Conservation (phyloP, 2,329 filamentous ascomycete species). For the Keithomyces neogunnii region DNA sequence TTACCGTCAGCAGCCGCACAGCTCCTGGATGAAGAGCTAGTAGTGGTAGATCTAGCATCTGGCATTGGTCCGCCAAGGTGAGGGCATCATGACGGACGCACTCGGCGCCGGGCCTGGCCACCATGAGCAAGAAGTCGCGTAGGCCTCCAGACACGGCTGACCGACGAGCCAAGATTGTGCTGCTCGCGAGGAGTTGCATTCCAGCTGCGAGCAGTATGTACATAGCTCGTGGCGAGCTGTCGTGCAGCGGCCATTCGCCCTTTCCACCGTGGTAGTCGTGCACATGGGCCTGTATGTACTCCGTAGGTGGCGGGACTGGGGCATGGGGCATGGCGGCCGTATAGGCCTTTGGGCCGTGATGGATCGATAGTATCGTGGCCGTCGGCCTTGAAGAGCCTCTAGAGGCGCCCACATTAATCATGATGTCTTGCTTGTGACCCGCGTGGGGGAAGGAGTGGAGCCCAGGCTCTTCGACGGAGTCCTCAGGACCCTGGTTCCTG, state of each 20-base stretch:
- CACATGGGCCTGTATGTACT: background rate
- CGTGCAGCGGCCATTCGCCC: background rate
- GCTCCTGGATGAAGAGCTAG: too few species aligned
- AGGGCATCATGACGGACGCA: slow-evolving; percentile 4
- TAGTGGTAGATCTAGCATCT: too few species aligned
- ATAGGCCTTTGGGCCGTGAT: background rate
- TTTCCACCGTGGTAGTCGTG: background rate
- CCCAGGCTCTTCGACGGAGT: background rate
- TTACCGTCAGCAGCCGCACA: too few species aligned
- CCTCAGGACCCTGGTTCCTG: background rate
- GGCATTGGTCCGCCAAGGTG: background rate
- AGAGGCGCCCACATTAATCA: background rate
- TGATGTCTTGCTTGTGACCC: slow-evolving; percentile 5
- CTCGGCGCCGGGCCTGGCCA: background rate
- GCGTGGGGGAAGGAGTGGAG: slow-evolving; percentile 5
- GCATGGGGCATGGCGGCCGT: background rate
- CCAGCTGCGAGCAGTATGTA: too few species aligned
- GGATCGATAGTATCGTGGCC: background rate
- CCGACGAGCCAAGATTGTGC: background rate
- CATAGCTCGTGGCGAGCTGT: background rate
- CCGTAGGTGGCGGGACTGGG: background rate
- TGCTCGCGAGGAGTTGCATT: background rate
- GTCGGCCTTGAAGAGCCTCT: too few species aligned
- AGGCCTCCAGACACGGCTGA: background rate
- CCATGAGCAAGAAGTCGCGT: background rate